Evolutionary conservation across 73 alveolate genomes (phyloP).

Genomic region (Tetrahymena elliotti): DNA sequence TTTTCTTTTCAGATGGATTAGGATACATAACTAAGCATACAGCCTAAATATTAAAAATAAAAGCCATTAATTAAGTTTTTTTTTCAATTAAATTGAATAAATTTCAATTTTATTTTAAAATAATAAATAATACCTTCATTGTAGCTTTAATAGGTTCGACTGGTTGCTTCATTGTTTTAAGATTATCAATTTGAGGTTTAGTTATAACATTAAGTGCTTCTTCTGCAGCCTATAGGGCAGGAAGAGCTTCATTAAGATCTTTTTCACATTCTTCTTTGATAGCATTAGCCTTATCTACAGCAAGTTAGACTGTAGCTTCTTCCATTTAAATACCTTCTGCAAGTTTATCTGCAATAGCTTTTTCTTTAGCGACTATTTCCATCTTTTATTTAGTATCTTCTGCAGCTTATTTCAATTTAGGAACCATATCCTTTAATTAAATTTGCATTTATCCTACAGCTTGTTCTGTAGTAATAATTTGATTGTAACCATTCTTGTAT

Average conservation of each 20-base stretch:
- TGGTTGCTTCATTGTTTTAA: conserved; percentile 59
- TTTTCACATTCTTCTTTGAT: conserved; percentile 90
- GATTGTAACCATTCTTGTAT: conserved; percentile 75
- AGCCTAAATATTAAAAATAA: conserved; percentile 37
- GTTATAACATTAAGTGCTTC: conserved; percentile 62
- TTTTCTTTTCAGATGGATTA: conserved; percentile 69
- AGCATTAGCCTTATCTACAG: conserved; percentile 86
- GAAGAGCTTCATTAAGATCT: conserved; percentile 82
- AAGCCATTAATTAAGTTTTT: conserved; percentile 24
- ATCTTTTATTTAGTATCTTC: conserved; percentile 94
- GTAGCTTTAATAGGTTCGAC: conserved; percentile 75
- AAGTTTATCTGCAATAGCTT: conserved; percentile 53
- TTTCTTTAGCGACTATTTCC: conserved; percentile 94
- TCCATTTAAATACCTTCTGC: conserved; percentile 66
- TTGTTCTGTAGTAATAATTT: conserved; percentile 91
- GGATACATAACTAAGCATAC: conserved; percentile 77
- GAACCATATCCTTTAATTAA: conserved; percentile 91
- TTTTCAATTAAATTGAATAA: conserved; percentile 49
- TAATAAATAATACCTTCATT: conserved; percentile 4
- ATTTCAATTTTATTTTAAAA: too few species aligned
- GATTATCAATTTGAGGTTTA: conserved; percentile 53
- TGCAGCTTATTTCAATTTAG: conserved; percentile 95
- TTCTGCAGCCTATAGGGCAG: conserved; percentile 63
- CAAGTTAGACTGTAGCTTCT: conserved; percentile 84
- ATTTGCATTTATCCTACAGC: conserved; percentile 94